Conservation (phyloP, 73 alveolate genomes). For the Loxodes magnus region DNA sequence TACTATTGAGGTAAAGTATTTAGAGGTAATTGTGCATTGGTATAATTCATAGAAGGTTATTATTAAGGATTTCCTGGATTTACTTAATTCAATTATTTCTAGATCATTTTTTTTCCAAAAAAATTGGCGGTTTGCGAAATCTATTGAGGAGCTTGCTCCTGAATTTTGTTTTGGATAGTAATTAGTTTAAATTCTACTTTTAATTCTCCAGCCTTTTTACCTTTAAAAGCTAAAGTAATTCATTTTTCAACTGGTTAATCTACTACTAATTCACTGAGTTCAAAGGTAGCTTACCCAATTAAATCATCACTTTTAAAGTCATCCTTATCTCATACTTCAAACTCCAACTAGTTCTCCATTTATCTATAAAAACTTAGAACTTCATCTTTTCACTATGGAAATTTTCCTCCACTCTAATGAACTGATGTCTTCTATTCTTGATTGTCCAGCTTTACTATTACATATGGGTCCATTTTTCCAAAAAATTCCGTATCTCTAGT, state of each 20-base stretch:
- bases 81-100: no score
- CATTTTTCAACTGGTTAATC: conserved; percentile 7
- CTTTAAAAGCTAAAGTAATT: conserved; percentile 17
- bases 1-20: no score
- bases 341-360: conserved; percentile 9
- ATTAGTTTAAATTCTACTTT: no score
- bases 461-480: conserved; percentile 32
- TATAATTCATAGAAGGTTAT: no score
- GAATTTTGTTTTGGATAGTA: no score
- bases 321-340: conserved; percentile 23
- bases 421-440: conserved; percentile 7
- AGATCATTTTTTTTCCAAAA: no score
- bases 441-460: not conserved
- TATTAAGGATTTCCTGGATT: no score
- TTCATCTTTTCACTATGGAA: conserved; percentile 25
- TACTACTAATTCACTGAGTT: conserved; percentile 13
- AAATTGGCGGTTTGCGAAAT: no score
- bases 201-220: conserved; percentile 22
- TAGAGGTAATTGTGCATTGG: no score
- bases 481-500: conserved; percentile 21
- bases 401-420: conserved; percentile 12
- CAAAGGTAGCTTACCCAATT: conserved; percentile 19
- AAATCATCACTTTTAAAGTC: conserved; percentile 11
- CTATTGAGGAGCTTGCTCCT: no score
- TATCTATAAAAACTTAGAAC: conserved; percentile 9